phyloP scores from a whole-genome alignment of 2,329 filamentous ascomycete species.

The Chalaropsis ovoidea region DNA sequence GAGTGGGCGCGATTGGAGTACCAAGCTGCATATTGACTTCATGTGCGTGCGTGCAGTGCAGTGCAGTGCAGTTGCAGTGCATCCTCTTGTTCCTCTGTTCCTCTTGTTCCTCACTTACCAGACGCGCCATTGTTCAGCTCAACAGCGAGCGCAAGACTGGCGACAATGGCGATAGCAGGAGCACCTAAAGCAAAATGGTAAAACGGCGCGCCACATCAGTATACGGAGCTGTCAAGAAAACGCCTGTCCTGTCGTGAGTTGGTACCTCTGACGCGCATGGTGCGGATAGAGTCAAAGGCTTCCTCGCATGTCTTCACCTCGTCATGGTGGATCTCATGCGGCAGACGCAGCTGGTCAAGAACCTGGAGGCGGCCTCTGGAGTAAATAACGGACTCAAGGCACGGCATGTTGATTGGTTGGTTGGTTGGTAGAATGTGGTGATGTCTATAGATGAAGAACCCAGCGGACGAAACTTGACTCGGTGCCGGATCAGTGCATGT shows the following conservation, averaged over 20 bases:
- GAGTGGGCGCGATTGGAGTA: too few relatives aligned
- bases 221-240: background rate
- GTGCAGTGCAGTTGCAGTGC: too few relatives aligned
- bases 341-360: constrained; percentile 72
- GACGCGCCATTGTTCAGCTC: constrained; percentile 56
- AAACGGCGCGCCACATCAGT: background rate
- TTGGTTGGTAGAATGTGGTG: background rate
- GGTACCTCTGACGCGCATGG: constrained; percentile 59
- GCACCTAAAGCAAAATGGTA: constrained; percentile 39
- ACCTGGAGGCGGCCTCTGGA: constrained; percentile 61
- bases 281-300: constrained; percentile 71
- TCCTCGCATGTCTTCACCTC: constrained; percentile 58
- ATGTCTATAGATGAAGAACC: background rate
- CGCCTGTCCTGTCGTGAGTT: background rate
- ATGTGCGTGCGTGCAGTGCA: background rate
- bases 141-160: constrained; percentile 75
- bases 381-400: constrained; percentile 69
- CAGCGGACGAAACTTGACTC: background rate
- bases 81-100: background rate
- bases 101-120: constrained; percentile 32
- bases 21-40: too few relatives aligned
- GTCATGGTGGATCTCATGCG: constrained; percentile 72
- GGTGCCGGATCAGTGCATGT: background rate
- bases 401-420: constrained; percentile 37
- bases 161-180: constrained; percentile 96